Conservation (phyloP, 2,329 filamentous ascomycete genomes). For the Trichoderma polysporum region DNA sequence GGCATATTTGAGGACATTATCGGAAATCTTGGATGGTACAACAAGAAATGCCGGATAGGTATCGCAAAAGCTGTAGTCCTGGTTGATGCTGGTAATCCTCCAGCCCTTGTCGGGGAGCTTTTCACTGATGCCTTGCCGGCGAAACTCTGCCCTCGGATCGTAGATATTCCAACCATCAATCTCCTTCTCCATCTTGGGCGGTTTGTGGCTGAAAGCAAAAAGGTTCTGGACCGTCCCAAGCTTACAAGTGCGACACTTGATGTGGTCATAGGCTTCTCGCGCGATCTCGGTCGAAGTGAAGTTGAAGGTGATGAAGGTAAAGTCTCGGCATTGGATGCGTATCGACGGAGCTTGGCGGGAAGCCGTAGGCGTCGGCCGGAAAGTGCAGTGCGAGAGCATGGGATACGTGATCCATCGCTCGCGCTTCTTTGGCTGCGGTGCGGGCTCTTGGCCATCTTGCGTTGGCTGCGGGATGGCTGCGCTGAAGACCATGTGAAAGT, state of each 20-base stretch:
- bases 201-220: slow-evolving; percentile 84
- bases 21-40: slow-evolving; percentile 88
- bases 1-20: slow-evolving; percentile 94
- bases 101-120: slow-evolving; percentile 78
- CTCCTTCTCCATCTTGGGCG: slow-evolving; percentile 69
- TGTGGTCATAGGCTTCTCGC: slow-evolving; percentile 82
- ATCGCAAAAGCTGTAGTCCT: slow-evolving; percentile 84
- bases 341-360: slow-evolving; percentile 77
- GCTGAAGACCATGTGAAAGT: slow-evolving; percentile 60
- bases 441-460: slow-evolving; percentile 25
- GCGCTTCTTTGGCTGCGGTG: slow-evolving; percentile 40
- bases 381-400: slow-evolving; percentile 78
- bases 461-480: slow-evolving; percentile 39
- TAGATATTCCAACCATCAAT: slow-evolving; percentile 83
- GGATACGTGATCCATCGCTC: slow-evolving; percentile 95
- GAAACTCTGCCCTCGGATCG: slow-evolving; percentile 81
- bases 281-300: slow-evolving; percentile 73
- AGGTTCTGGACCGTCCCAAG: slow-evolving; percentile 82
- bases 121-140: slow-evolving; percentile 80
- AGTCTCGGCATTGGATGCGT: slow-evolving; percentile 86
- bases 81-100: slow-evolving; percentile 88
- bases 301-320: slow-evolving; percentile 89
- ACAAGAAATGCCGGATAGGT: slow-evolving; percentile 86
- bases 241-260: slow-evolving; percentile 77
- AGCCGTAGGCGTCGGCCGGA: slow-evolving; percentile 69